These are phyloP conservation scores for Euphrasia confusa DNA, from an alignment of 257 asterid species.

Conservation along the genomic window DNA sequence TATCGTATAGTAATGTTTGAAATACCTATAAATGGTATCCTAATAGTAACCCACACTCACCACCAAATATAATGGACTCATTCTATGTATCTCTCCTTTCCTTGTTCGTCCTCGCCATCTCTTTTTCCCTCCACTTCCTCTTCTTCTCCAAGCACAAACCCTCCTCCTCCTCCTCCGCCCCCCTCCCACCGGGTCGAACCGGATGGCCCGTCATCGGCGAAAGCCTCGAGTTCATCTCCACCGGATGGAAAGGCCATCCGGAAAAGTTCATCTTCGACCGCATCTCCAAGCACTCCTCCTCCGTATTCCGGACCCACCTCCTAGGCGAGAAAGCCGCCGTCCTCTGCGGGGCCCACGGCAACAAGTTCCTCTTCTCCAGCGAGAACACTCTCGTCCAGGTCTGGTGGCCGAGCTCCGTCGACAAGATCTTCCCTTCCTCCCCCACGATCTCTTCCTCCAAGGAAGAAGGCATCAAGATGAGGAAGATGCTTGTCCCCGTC, in stretches of 20 bases:
- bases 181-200: conserved; percentile 39
- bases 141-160: conserved; percentile 46
- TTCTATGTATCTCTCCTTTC: conserved; percentile 48
- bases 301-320: conserved; percentile 42
- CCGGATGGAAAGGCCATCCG: conserved; percentile 54
- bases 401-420: conserved; percentile 52
- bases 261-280: conserved; percentile 55
- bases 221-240: conserved; percentile 46
- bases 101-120: conserved; percentile 36
- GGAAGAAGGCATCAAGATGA: conserved; percentile 50
- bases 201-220: conserved; percentile 54
- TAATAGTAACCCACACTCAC: neutral
- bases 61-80: conserved; percentile 39
- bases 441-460: conserved; percentile 32
- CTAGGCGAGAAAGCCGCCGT: conserved; percentile 44
- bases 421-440: conserved; percentile 55
- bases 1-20: too few relatives aligned
- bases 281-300: conserved; percentile 38
- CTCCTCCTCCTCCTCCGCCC: conserved; percentile 19
- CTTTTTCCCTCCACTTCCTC: conserved; percentile 51
- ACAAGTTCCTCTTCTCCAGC: conserved; percentile 58
- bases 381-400: conserved; percentile 54
- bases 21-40: too few relatives aligned
- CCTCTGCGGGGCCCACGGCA: conserved; percentile 43
- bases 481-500: conserved; percentile 43